Base-by-base conservation (phyloP, 257 asterid species). In the Prunella vulgaris region DNA sequence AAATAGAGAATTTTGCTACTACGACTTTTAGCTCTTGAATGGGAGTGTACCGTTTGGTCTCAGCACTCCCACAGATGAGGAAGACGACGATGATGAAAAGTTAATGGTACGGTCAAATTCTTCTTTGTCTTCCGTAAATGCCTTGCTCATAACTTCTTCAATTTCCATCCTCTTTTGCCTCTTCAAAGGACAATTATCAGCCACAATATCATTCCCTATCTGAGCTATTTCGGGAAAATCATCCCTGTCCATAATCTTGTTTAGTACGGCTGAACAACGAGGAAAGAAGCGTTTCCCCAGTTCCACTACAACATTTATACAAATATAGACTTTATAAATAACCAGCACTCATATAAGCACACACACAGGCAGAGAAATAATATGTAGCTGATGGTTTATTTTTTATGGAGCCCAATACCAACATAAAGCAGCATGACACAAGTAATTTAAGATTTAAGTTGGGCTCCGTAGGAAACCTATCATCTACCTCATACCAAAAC, bases 201-300 rank as follows among this genome's bases (percentile, higher is more conserved):
- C 88, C 21, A 51, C 51, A 3, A 78, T 60, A 62, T 74, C 88
- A 56, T 72, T 82, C 64, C 86, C 89, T 78, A 85, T 57, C 74
- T 72, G 76, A 56, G 98, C 87, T 67, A 93, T 81, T 73, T 85
- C 97, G 0, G 92, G 72, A 68, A 86, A 84, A 64, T 93, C 96
- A 40, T 90, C 95, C 69, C 84, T 83, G 74, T 93, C 96, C 92
- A 90, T 88, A 75, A 93, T 87, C 87, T 85, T 87, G 80, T 93
- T 86, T 4, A 93, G 76, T 20, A 90, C 93, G 22, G 76, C 86
- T 49, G 96, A 93, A 69, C 98, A 93, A 10, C 97, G 97, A 12
- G 97, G 98, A 80, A 93, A 93, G 76, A 88, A 93, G 38, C 95
- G 96, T 66, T 90, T 93, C 75, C 98, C 98, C 12, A 93, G 98